These are phyloP conservation scores for Parafenestella ontariensis DNA, from an alignment of 2,329 filamentous ascomycete species.

Conservation along the genomic window DNA sequence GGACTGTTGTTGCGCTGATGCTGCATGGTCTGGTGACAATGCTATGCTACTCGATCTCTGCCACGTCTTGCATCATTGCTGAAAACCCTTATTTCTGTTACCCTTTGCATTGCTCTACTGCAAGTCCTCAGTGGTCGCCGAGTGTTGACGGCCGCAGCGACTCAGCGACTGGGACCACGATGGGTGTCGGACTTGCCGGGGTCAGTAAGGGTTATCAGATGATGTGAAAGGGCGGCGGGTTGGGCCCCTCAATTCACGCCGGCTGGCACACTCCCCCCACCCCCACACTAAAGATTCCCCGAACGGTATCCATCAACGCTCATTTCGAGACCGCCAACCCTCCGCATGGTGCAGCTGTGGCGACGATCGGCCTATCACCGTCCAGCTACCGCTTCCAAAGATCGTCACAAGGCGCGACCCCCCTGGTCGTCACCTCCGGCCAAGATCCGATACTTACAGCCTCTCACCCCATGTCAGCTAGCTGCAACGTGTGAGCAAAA, in stretches of 20 bases:
- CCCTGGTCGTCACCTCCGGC: slow-evolving; percentile 39
- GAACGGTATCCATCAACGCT: slow-evolving; percentile 43
- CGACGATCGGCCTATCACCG: slow-evolving; percentile 42
- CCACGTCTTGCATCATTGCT: slow-evolving; percentile 44
- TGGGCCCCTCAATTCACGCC: slow-evolving; percentile 24
- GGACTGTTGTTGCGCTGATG: slow-evolving; percentile 30
- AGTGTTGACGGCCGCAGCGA: slow-evolving; percentile 18
- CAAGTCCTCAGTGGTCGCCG: slow-evolving; percentile 21
- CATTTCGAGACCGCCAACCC: slow-evolving; percentile 38
- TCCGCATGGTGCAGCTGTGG: slow-evolving; percentile 42
- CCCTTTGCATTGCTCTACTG: slow-evolving; percentile 31
- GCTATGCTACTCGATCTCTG: slow-evolving; percentile 26
- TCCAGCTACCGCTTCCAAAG: slow-evolving; percentile 32
- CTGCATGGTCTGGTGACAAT: slow-evolving; percentile 37
- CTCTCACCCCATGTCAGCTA: slow-evolving; percentile 28
- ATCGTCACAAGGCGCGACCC: slow-evolving; percentile 47
- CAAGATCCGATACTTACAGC: slow-evolving; percentile 41
- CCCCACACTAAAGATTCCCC: slow-evolving; percentile 47
- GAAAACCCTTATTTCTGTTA: slow-evolving; percentile 21
- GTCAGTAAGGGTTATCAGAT: slow-evolving; percentile 43
- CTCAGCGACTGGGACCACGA: slow-evolving; percentile 43
- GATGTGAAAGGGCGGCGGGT: slow-evolving; percentile 34
- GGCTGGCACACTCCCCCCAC: slow-evolving; percentile 38
- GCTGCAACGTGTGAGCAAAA: slow-evolving; percentile 34
- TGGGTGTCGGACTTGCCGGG: slow-evolving; percentile 25